Conservation (phyloP, 2,329 filamentous ascomycete genomes). For the Fusarium transvaalense region DNA sequence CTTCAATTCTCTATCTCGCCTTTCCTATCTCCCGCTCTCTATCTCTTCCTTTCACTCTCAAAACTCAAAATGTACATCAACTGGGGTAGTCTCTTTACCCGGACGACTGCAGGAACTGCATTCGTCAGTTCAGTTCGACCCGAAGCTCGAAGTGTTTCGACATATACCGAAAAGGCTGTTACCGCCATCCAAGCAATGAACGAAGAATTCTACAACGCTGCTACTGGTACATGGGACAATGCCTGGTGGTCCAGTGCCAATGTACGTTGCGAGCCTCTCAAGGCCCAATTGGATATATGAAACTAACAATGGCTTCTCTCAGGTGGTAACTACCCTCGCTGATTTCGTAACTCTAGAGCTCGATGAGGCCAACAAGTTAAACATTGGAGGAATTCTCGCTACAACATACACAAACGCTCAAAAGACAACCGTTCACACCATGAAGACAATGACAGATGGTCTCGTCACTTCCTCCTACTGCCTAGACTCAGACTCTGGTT, state of each 20-base stretch:
- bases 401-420: conserved; percentile 63
- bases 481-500: conserved; percentile 47
- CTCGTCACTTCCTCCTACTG: conserved; percentile 56
- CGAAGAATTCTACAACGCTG: conserved; percentile 68
- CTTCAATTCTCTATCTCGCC: neutral
- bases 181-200: conserved; percentile 62
- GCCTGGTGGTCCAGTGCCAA: conserved; percentile 83
- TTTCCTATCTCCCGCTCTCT: neutral
- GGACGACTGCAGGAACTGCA: conserved; percentile 35
- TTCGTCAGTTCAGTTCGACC: conserved; percentile 34
- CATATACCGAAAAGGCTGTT: conserved; percentile 53
- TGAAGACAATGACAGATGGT: conserved; percentile 56
- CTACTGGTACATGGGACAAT: conserved; percentile 72
- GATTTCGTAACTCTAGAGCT: conserved; percentile 61
- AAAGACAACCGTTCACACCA: conserved; percentile 52
- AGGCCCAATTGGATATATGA: neutral
- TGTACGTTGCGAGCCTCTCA: conserved; percentile 38
- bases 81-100: conserved; percentile 42
- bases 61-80: conserved; percentile 47
- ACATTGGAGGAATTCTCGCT: conserved; percentile 56
- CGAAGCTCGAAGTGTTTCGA: conserved; percentile 34
- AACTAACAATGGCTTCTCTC: conserved; percentile 8
- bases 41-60: neutral
- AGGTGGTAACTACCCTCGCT: conserved; percentile 68
- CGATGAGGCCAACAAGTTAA: conserved; percentile 53